phyloP scores from a whole-genome alignment of 192 early-diverging fungal genomes.

The Backusella circina region DNA sequence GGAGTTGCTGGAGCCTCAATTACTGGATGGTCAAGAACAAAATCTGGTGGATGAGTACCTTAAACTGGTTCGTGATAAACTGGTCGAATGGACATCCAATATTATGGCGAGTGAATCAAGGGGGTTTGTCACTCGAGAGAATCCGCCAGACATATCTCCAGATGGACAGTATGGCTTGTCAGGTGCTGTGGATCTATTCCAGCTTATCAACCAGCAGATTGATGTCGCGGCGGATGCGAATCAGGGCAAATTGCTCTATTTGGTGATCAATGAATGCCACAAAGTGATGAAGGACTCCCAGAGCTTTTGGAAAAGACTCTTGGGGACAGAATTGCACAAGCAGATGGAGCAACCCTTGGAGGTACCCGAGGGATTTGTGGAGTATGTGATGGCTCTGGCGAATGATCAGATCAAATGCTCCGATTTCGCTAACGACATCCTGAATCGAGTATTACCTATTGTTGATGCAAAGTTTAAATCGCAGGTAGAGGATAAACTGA shows the following conservation, averaged over 20 bases:
- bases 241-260: slow-evolving; percentile 85
- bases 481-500: slow-evolving; percentile 61
- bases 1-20: slow-evolving; percentile 84
- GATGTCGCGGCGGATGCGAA: slow-evolving; percentile 81
- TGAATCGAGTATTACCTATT: slow-evolving; percentile 51
- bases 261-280: slow-evolving; percentile 79
- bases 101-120: slow-evolving; percentile 80
- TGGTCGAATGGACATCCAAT: slow-evolving; percentile 91
- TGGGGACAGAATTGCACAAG: slow-evolving; percentile 72
- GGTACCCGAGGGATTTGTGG: slow-evolving; percentile 81
- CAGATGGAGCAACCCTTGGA: slow-evolving; percentile 76
- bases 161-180: slow-evolving; percentile 80
- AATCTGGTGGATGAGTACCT: slow-evolving; percentile 87
- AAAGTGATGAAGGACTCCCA: slow-evolving; percentile 82
- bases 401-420: slow-evolving; percentile 93
- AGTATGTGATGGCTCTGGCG: slow-evolving; percentile 93
- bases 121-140: slow-evolving; percentile 68
- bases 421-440: slow-evolving; percentile 85
- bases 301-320: slow-evolving; percentile 74
- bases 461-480: slow-evolving; percentile 58
- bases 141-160: slow-evolving; percentile 73
- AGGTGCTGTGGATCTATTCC: slow-evolving; percentile 87
- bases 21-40: slow-evolving; percentile 93
- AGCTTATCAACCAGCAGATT: slow-evolving; percentile 98
- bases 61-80: slow-evolving; percentile 80